Evolutionary conservation across 2,329 filamentous ascomycete genomes (phyloP), one percentile per base, ranked within the genome.

Genomic region (Purpureocillium takamizusanense): DNA sequence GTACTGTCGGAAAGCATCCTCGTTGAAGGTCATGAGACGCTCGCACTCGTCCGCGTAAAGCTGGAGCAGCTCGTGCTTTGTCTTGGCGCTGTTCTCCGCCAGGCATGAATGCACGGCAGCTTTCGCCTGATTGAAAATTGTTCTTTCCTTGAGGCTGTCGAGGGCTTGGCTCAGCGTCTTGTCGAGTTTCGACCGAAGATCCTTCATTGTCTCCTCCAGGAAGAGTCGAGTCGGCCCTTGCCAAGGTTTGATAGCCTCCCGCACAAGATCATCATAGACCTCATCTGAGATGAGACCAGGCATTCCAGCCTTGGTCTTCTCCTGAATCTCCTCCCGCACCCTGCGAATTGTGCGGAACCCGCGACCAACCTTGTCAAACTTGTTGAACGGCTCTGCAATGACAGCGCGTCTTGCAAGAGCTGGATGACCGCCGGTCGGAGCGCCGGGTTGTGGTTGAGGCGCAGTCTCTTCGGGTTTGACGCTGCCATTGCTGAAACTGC

Each of bases 231-330:
- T 63, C 0, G 78, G 77, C 0, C 50, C 49, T 2, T 66, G 51
- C 82, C 82, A 86, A 2, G 74, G 70, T 7, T 55, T 51, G 2
- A 84, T 70, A 0, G 73, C 71, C n/a, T 72, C 59, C 13, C 67
- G 61, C 33, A 74, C 77, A 13, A 84, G 62, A 0, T 65, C 64
- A 21, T 78, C 70, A 16, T 80, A 76, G 0, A 82, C 77, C 29
- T 75, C 72, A 0, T 74, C 69, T 0, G 78, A 72, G 0, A 77
- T 71, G 1, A 78, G 65, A 7, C 72, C 70, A 0, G 76, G 77
- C 46, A 79, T 66, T 0, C 79, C 78, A 0, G 75, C 70, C 14
- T 65, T 66, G 18, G 70, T 72, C 11, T 74, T 74, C 4, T 64
- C 58, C 14, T 63, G 56, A 12, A 83, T 79, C 10, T 78, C 68